A percentile compares a stretch with the other conserved stretches of the same genome.
Evolutionary conservation across 148 eudicot species (phyloP).

Genomic region (Fagopyrum esculentum): DNA sequence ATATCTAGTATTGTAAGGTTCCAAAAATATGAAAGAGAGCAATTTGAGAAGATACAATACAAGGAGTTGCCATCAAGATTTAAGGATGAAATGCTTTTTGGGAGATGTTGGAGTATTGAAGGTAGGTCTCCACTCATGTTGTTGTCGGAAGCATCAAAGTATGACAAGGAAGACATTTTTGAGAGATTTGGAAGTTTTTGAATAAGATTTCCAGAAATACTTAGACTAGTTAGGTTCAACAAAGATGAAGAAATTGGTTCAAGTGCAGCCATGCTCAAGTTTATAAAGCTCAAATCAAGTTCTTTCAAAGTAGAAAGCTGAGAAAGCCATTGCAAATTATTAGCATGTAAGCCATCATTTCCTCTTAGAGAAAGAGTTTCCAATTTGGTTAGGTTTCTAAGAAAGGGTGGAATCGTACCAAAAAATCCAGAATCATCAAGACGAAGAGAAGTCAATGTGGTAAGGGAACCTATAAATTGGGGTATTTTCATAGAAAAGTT

Average conservation of each 20-base stretch:
- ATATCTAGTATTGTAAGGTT: no score
- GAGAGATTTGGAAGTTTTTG: background rate
- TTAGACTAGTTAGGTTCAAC: background rate
- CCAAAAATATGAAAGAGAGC: no score
- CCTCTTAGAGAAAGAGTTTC: constrained; percentile 16
- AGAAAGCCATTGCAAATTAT: constrained; percentile 31
- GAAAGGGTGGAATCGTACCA: constrained; percentile 26
- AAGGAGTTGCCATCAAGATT: no score
- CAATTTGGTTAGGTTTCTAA: constrained; percentile 33
- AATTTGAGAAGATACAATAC: no score
- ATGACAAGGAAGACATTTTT: background rate
- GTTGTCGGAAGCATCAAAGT: background rate
- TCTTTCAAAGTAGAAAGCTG: constrained; percentile 22
- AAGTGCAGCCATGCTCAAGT: constrained; percentile 19
- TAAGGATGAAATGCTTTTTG: background rate
- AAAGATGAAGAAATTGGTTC: background rate
- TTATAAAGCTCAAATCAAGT: constrained; percentile 29
- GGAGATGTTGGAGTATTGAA: background rate
- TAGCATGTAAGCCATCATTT: background rate
- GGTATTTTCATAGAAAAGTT: constrained; percentile 27
- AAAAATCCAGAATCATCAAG: constrained; percentile 28
- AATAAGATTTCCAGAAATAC: background rate
- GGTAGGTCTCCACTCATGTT: background rate
- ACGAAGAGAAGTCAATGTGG: constrained; percentile 27
- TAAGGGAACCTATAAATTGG: constrained; percentile 26